Conservation (phyloP, 1,139 yeast species). For the Spathaspora sp. region DNA sequence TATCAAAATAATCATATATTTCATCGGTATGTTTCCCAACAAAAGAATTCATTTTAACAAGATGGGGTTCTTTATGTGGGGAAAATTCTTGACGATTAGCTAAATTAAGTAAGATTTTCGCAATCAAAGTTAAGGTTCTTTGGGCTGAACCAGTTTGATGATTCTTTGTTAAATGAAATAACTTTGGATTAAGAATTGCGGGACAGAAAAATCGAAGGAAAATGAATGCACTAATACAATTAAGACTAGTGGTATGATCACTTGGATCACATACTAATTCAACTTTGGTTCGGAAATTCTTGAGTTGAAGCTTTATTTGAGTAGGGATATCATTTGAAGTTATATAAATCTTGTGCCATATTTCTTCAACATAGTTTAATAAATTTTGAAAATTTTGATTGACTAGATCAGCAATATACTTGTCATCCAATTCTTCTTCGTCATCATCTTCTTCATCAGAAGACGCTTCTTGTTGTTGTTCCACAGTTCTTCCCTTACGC, state of each 20-base stretch:
- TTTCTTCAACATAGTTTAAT: slow-evolving; percentile 52
- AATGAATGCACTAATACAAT: slow-evolving; percentile 79
- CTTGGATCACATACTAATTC: slow-evolving; percentile 62
- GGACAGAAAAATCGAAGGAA: slow-evolving; percentile 90
- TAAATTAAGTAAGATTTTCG: slow-evolving; percentile 78
- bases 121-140: slow-evolving; percentile 74
- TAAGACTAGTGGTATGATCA: slow-evolving; percentile 54
- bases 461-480: slow-evolving; percentile 10
- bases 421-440: slow-evolving; percentile 22
- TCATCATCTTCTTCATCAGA: slow-evolving; percentile 21
- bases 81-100: slow-evolving; percentile 76
- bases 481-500: slow-evolving; percentile 21
- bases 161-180: slow-evolving; percentile 67
- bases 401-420: slow-evolving; percentile 29
- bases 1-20: slow-evolving; percentile 65
- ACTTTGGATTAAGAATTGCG: slow-evolving; percentile 83
- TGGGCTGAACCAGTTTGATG: slow-evolving; percentile 74
- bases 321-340: slow-evolving; percentile 79
- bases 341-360: slow-evolving; percentile 71
- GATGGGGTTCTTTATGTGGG: slow-evolving; percentile 78
- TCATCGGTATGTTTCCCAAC: slow-evolving; percentile 58
- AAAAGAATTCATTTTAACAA: slow-evolving; percentile 69
- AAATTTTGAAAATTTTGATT: slow-evolving; percentile 55
- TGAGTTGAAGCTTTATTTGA: slow-evolving; percentile 61
- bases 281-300: slow-evolving; percentile 56